phyloP scores from a whole-genome alignment of 2,329 filamentous ascomycete genomes.

The Periconia sp. region DNA sequence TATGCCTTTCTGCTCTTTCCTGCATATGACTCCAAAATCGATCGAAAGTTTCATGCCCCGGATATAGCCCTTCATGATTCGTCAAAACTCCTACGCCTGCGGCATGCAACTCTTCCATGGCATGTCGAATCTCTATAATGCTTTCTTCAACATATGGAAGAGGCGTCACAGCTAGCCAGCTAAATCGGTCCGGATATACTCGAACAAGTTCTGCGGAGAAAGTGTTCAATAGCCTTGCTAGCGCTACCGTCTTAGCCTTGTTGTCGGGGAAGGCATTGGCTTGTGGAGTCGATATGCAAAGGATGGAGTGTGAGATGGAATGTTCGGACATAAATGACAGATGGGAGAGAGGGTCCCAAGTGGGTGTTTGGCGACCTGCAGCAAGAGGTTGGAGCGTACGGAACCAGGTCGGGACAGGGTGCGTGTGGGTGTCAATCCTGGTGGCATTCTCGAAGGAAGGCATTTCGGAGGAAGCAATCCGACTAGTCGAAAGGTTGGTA shows the following conservation, averaged over 20 bases:
- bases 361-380: constrained; percentile 41
- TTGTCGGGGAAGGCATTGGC: constrained; percentile 39
- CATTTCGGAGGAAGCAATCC: constrained; percentile 1
- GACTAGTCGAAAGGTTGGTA: constrained; percentile 20
- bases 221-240: constrained; percentile 45
- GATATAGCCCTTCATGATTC: constrained; percentile 43
- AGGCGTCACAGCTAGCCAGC: constrained; percentile 33
- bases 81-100: constrained; percentile 41
- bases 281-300: constrained; percentile 44
- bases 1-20: constrained; percentile 9
- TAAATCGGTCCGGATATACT: constrained; percentile 34
- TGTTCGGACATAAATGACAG: constrained; percentile 40
- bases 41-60: constrained; percentile 33
- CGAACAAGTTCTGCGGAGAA: constrained; percentile 31
- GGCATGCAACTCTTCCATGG: constrained; percentile 34
- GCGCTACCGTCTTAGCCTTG: constrained; percentile 33
- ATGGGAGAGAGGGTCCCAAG: constrained; percentile 36
- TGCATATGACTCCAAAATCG: constrained; percentile 36
- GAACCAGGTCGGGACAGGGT: constrained; percentile 45
- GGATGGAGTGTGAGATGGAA: constrained; percentile 33
- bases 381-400: constrained; percentile 36
- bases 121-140: constrained; percentile 37
- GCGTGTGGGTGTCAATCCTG: constrained; percentile 45
- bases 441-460: constrained; percentile 23
- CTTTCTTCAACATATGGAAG: constrained; percentile 38